These are phyloP conservation scores for Microsporum canis DNA, from an alignment of 2,329 filamentous ascomycete genomes.

Conservation along the genomic window DNA sequence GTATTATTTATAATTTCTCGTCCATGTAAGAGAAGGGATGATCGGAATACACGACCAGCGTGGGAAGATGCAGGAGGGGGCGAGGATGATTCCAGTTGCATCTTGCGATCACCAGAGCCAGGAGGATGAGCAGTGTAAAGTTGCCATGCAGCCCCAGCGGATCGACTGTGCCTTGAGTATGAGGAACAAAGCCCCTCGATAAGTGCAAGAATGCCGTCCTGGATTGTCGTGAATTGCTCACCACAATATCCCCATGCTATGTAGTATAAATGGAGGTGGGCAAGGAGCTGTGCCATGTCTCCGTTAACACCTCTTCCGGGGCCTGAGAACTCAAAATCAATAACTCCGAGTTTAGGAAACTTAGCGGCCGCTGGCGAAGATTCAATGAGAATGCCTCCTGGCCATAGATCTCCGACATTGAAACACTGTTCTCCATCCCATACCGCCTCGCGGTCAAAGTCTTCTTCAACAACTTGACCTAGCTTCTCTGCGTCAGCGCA, in stretches of 20 bases:
- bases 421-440: slow-evolving; percentile 6
- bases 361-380: neutral
- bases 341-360: slow-evolving; percentile 8
- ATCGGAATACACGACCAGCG: slow-evolving; percentile 6
- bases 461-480: slow-evolving; percentile 5
- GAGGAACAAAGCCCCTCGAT: slow-evolving; percentile 5
- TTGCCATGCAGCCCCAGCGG: neutral
- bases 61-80: slow-evolving; percentile 2
- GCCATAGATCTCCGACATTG: slow-evolving; percentile 10
- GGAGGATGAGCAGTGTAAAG: neutral
- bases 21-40: slow-evolving; percentile 8
- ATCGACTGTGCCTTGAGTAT: neutral
- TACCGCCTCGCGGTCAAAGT: slow-evolving; percentile 6
- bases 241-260: slow-evolving; percentile 2
- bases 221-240: neutral
- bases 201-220: neutral
- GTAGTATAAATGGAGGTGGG: slow-evolving; percentile 11
- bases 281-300: slow-evolving; percentile 10
- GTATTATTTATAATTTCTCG: slow-evolving; percentile 11
- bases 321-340: slow-evolving; percentile 12
- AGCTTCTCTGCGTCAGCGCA: slow-evolving; percentile 2
- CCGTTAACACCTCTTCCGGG: slow-evolving; percentile 7
- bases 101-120: neutral
- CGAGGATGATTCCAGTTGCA: neutral
- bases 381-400: slow-evolving; percentile 7